A percentile compares a stretch with the other conserved stretches of the same genome.
Evolutionary conservation across 2,329 filamentous ascomycete genomes (phyloP).

Genomic region (Balansia obtecta): DNA sequence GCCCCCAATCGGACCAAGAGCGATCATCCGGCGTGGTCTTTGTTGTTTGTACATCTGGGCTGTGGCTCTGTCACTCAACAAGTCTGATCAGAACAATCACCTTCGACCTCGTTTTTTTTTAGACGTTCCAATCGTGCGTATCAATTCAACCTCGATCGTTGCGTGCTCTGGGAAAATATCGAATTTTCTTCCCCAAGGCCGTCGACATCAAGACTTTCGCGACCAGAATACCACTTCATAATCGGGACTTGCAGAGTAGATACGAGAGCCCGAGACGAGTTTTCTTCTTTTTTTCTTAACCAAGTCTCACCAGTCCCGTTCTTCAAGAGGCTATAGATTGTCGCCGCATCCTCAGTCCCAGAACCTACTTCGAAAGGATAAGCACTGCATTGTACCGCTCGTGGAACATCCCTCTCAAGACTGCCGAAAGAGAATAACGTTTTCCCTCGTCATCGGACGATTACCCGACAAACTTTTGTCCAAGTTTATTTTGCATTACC

Average conservation of each 20-base stretch:
- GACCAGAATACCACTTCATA: background rate
- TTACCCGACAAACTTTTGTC: background rate
- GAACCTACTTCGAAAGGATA: background rate
- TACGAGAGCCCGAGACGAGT: background rate
- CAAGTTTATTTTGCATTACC: constrained; percentile 5
- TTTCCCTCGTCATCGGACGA: constrained; percentile 1
- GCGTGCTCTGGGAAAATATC: background rate
- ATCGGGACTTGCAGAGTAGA: background rate
- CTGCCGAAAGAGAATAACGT: background rate
- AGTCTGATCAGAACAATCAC: background rate
- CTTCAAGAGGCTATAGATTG: background rate
- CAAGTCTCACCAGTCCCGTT: background rate
- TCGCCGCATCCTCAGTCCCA: background rate
- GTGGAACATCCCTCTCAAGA: background rate
- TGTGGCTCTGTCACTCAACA: background rate
- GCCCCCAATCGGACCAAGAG: constrained; percentile 2
- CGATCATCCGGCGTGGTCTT: constrained; percentile 1
- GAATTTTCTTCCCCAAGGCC: background rate
- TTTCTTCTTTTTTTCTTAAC: background rate
- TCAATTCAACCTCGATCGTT: background rate
- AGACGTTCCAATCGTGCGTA: background rate
- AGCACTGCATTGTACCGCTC: background rate
- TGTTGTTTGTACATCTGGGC: background rate
- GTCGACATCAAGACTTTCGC: background rate
- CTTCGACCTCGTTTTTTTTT: background rate